Base-by-base conservation (phyloP, 148 eudicot genomes). In the Spergularia bocconei region DNA sequence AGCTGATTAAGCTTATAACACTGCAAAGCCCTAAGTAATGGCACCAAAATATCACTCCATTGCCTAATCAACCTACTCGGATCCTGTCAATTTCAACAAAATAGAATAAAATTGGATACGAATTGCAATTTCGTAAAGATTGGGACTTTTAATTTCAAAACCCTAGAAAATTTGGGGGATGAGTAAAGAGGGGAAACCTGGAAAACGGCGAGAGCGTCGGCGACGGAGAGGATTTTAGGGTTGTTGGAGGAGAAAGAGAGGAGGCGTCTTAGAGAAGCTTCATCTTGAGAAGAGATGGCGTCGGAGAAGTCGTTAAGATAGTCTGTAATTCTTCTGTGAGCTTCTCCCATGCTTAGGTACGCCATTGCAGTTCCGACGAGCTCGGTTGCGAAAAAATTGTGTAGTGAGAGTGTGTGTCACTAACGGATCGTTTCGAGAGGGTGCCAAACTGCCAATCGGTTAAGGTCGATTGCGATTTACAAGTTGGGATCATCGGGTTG, bases 341-440 rank as follows among this genome's bases (percentile, higher is more conserved):
- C 96, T 86, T 95, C 98, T 6, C 98, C 98, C 96, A 92, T 95
- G 90, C 98, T 95, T 55, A 95, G 39, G 72, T 89, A 89, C 83
- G 91, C 97, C 86, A 80, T 80, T 29, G 44, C 25, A 44, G 48
- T 44, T 44, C 48, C 48, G 48, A 44, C 0, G 48, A 44, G 48
- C 48, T 44, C 48, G 6, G 48, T 44, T 44, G 8, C 48, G 10
- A 4, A 44, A 44, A 44, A 6, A 6, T 7, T 44, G 48, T 4
- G 48, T 44, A 44, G 8, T 3, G 10, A 9, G 48, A 6, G 48
- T 0, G 8, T 44, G 7, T 44, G 48, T 44, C 48, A 44, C 48
- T 4, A 44, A 44, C 48, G 48, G 48, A 44, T 44, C 48, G 48
- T 9, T 44, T 9, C 0, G 48, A 41, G 47, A 44, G 7, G 48